Conservation (phyloP, 495 filamentous ascomycete genomes). For the Penicillium parvum region DNA sequence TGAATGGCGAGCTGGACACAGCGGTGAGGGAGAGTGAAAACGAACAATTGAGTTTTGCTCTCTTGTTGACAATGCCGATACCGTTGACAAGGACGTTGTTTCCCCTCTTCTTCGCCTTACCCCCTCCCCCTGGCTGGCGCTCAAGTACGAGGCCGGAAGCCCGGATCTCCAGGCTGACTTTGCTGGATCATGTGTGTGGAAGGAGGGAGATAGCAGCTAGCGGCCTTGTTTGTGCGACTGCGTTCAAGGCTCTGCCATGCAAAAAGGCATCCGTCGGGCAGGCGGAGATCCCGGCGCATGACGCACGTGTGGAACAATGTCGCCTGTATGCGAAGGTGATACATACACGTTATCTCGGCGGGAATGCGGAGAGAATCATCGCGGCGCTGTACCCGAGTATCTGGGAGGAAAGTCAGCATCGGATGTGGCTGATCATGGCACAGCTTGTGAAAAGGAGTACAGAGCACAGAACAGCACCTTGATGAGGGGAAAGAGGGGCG, state of each 20-base stretch:
- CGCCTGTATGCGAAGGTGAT: too few relatives aligned
- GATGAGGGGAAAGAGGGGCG: background rate
- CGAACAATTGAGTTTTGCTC: constrained; percentile 20
- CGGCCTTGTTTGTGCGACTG: constrained; percentile 7
- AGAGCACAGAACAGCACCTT: background rate
- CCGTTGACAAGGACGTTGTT: background rate
- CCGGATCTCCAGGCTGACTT: constrained; percentile 13
- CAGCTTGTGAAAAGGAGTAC: background rate
- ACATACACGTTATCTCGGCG: too few relatives aligned
- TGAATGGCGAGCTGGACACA: constrained; percentile 4
- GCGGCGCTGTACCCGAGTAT: background rate
- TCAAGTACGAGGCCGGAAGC: constrained; percentile 14
- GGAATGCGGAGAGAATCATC: too few relatives aligned
- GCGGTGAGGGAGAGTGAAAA: constrained; percentile 14
- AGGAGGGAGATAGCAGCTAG: too few relatives aligned
- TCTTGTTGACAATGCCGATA: background rate
- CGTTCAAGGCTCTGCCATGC: constrained; percentile 13
- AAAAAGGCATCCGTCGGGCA: constrained; percentile 11
- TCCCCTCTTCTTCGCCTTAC: background rate
- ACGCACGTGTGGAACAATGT: constrained; percentile 13
- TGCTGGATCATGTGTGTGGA: constrained; percentile 15
- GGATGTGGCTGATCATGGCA: constrained; percentile 8
- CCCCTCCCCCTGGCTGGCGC: constrained; percentile 1
- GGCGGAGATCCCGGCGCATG: constrained; percentile 9
- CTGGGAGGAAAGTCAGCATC: background rate